Conservation (phyloP, 108 stramenopile genomes). For the Chaetoceros muelleri region DNA sequence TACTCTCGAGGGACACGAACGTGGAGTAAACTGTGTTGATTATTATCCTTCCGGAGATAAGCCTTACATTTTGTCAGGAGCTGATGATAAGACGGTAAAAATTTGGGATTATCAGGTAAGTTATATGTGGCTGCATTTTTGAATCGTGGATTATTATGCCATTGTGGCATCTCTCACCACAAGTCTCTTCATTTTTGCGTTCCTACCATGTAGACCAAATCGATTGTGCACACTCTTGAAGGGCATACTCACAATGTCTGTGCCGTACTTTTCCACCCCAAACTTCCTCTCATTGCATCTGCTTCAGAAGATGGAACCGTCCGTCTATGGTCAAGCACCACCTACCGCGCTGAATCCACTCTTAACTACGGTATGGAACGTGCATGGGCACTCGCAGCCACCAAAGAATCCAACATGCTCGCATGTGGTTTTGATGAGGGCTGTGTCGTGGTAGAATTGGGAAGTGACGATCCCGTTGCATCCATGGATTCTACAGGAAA, state of each 20-base stretch:
- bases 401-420: slow-evolving; percentile 88
- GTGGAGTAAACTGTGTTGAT: slow-evolving; percentile 97
- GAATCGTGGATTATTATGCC: neutral
- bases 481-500: slow-evolving; percentile 95
- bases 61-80: slow-evolving; percentile 96
- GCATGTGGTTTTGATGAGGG: slow-evolving; percentile 99
- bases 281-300: slow-evolving; percentile 92
- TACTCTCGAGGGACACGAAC: slow-evolving; percentile 96
- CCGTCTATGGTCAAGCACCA: slow-evolving; percentile 95
- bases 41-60: slow-evolving; percentile 99
- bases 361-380: slow-evolving; percentile 99
- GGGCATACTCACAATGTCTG: slow-evolving; percentile 98
- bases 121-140: neutral
- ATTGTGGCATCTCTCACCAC: neutral
- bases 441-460: slow-evolving; percentile 95
- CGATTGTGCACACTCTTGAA: slow-evolving; percentile 93
- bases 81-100: slow-evolving; percentile 96
- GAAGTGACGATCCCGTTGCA: slow-evolving; percentile 96
- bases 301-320: slow-evolving; percentile 99
- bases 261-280: slow-evolving; percentile 97
- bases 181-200: slow-evolving; percentile 1
- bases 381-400: slow-evolving; percentile 94
- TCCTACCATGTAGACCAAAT: slow-evolving; percentile 72
- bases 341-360: slow-evolving; percentile 96
- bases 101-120: slow-evolving; percentile 90